Percentiles rank a stretch among this genome's conserved stretches.
Evolutionary conservation across 108 stramenopile species (phyloP).

Genomic region (Stephanodiscus triporus): DNA sequence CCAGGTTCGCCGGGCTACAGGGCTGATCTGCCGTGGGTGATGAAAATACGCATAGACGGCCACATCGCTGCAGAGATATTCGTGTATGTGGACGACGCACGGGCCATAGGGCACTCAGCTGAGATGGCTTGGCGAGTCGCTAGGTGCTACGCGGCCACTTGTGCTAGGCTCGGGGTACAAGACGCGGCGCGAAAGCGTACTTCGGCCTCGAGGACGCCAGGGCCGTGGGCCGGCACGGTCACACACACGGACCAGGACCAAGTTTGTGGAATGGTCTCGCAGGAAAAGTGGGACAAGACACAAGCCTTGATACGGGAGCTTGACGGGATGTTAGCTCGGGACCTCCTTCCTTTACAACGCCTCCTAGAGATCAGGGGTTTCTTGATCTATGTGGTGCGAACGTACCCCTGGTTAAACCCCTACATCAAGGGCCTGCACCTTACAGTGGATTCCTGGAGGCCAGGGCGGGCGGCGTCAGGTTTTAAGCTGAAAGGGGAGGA

Average conservation of each 20-base stretch:
- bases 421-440: conserved; percentile 13
- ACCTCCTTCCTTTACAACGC: not conserved
- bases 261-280: not conserved
- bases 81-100: conserved; percentile 44
- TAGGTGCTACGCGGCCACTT: not conserved
- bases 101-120: not conserved
- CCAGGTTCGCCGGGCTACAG: conserved; percentile 46
- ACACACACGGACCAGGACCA: no score
- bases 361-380: not conserved
- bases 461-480: conserved; percentile 34
- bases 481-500: conserved; percentile 25
- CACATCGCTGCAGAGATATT: conserved; percentile 30
- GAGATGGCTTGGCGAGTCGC: no score
- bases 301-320: not conserved
- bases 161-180: not conserved
- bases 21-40: conserved; percentile 44
- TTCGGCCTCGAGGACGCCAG: not conserved
- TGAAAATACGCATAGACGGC: conserved; percentile 32
- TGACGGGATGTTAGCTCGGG: not conserved
- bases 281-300: not conserved
- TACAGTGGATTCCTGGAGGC: conserved; percentile 45
- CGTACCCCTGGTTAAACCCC: not conserved
- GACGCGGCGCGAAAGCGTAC: not conserved
- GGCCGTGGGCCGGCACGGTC: no score
- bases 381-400: not conserved